Conservation (phyloP, 2,329 filamentous ascomycete genomes). For the Trichoderma polysporum region DNA sequence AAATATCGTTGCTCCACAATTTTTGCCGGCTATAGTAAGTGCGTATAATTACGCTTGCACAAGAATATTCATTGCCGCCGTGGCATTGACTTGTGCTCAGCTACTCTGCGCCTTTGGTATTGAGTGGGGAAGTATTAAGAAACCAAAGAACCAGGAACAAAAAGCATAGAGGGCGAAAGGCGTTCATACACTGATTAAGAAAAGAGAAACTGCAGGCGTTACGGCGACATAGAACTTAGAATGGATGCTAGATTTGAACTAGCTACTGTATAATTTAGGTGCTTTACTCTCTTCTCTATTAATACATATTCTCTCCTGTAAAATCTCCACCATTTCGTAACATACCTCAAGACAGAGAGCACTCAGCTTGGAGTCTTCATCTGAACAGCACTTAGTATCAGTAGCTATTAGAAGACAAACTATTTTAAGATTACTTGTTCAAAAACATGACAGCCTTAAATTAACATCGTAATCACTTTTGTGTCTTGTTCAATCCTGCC, state of each 20-base stretch:
- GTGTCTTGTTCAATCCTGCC: not conserved
- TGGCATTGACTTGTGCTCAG: slow-evolving; percentile 55
- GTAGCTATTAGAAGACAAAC: no score
- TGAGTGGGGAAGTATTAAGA: slow-evolving; percentile 69
- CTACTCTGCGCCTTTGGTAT: slow-evolving; percentile 59
- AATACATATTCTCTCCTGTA: not conserved
- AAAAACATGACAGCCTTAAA: not conserved
- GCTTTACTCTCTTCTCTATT: not conserved
- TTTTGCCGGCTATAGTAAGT: slow-evolving; percentile 52
- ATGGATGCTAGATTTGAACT: not conserved
- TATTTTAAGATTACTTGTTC: no score
- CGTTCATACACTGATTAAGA: not conserved
- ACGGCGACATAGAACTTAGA: not conserved
- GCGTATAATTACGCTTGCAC: slow-evolving; percentile 67
- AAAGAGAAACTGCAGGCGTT: not conserved
- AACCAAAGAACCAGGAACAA: slow-evolving; percentile 29
- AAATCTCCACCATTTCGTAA: not conserved
- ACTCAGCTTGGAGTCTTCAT: no score
- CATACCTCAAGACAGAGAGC: no score
- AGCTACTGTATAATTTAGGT: not conserved
- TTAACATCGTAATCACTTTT: not conserved
- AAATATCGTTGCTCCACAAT: slow-evolving; percentile 48
- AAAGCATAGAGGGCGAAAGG: not conserved
- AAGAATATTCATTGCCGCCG: slow-evolving; percentile 61
- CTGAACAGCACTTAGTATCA: no score